Base-by-base conservation (phyloP, 352 stramenopile genomes). In the Phytophthora hibernalis region DNA sequence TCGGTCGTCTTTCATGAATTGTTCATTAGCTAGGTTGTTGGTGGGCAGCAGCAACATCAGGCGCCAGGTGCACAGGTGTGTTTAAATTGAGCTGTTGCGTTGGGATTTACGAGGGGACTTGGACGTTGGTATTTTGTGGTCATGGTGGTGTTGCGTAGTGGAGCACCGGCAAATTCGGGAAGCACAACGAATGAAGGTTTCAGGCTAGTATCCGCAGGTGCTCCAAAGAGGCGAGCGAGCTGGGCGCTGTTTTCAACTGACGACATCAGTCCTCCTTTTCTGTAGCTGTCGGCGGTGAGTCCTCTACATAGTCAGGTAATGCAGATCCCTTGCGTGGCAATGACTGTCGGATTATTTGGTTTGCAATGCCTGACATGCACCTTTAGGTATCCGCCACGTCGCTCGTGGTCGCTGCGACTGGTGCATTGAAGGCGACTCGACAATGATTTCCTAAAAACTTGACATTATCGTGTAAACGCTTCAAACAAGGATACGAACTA, bases 21-120 rank as follows among this genome's bases (percentile, higher is more conserved):
- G 63, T 71, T 67, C 47, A 54, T 57, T 65, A 65, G 42, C 31
- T 33, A 48, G 26, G 24, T 48, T 59, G 61, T 43, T 42, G 54
- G 52, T 30, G 24, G 26, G 22, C 9, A 28, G 47, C 44, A 64
- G 24, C 33, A 54, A 21, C 30, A 54, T 30, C 38, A 65, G 21
- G 4, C 21, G 21, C 10, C 54, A 45, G 54, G n/a, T 60, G 40
- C 40, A 53, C 54, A 48, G 35, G 31, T 60, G 61, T 70, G 47
- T 67, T 54, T 68, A 61, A 72, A 68, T 72, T 56, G 57, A 72
- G 43, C 40, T 48, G 48, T 58, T 67, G 54, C 28, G 55, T 55
- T 54, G n/a, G 24, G 7, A 21, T 62, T 49, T 26, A 40, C 33
- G 33, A 40, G 11, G 33, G 5, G 15, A 4, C 1, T 33, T 33